Conservation (phyloP, 768 basidiomycete species). For the Hypsizygus marmoreus region DNA sequence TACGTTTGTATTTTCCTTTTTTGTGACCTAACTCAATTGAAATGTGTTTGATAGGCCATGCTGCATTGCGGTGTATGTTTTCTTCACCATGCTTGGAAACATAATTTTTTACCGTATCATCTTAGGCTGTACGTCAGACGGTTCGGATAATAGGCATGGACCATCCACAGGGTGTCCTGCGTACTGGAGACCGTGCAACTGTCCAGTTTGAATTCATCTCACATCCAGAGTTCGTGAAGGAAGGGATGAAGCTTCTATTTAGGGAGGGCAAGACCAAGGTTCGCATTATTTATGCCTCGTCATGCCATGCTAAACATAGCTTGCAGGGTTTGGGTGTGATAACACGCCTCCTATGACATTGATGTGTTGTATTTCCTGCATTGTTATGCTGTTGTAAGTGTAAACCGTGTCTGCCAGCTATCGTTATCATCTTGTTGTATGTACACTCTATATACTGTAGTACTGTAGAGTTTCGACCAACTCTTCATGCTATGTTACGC, state of each 20-base stretch:
- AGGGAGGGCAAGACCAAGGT: conserved; percentile 97
- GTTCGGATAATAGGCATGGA: conserved; percentile 91
- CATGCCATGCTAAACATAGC: conserved; percentile 8
- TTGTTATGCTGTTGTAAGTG: too few species aligned
- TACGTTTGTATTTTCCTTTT: conserved; percentile 28
- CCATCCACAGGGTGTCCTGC: conserved; percentile 82
- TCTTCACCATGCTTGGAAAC: background rate
- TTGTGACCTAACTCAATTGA: background rate
- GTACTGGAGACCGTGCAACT: conserved; percentile 93
- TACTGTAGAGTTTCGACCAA: conserved; percentile 10
- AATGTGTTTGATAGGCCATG: conserved; percentile 62
- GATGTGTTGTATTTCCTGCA: background rate
- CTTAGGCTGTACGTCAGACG: conserved; percentile 87
- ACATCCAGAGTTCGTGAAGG: conserved; percentile 89
- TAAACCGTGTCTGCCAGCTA: background rate
- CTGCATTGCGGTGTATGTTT: conserved; percentile 81
- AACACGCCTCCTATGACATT: conserved; percentile 59
- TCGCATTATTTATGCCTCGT: conserved; percentile 16
- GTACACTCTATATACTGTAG: background rate
- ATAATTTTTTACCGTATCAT: conserved; percentile 6
- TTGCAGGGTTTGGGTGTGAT: conserved; percentile 82
- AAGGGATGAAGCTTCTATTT: conserved; percentile 91
- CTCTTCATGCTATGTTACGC: too few species aligned
- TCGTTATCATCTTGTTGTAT: conserved; percentile 3
- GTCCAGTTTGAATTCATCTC: conserved; percentile 96